These are phyloP conservation scores for Paramecium sexaurelia DNA, from an alignment of 73 alveolate genomes.

Conservation along the genomic window DNA sequence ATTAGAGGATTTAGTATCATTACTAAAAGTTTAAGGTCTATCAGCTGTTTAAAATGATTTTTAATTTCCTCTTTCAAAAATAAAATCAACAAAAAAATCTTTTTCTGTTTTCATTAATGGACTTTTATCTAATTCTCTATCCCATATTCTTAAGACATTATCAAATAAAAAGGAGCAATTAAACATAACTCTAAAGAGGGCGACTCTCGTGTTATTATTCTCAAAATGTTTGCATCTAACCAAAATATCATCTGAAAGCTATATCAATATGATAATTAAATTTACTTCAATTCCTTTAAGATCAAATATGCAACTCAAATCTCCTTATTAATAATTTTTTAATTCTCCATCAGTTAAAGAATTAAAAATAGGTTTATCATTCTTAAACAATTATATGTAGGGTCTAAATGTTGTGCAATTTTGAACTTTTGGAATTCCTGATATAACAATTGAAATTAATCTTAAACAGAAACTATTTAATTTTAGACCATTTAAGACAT, in stretches of 20 bases:
- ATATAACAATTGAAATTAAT: constrained; percentile 36
- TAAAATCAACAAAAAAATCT: constrained; percentile 48
- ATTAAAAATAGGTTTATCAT: not conserved
- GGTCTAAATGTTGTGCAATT: constrained; percentile 51
- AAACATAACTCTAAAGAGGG: constrained; percentile 34
- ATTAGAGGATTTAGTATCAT: not conserved
- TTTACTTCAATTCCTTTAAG: constrained; percentile 48
- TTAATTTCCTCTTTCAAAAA: constrained; percentile 53
- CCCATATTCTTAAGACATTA: constrained; percentile 33
- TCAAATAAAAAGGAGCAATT: constrained; percentile 47
- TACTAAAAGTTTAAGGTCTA: not conserved
- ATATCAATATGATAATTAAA: not conserved
- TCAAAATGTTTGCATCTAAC: constrained; percentile 55
- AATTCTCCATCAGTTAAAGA: constrained; percentile 14
- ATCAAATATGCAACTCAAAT: constrained; percentile 51
- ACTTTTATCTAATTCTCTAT: constrained; percentile 39
- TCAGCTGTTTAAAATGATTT: constrained; percentile 41
- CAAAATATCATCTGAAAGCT: constrained; percentile 50
- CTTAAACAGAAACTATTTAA: constrained; percentile 21
- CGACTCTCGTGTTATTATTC: constrained; percentile 1
- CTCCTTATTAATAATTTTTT: constrained; percentile 22
- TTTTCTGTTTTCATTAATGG: constrained; percentile 6
- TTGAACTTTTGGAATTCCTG: constrained; percentile 30
- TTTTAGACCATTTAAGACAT: constrained; percentile 25
- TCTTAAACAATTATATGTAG: not conserved